Evolutionary conservation across 768 basidiomycete genomes (phyloP).

Genomic region (Steccherinum ochraceum): DNA sequence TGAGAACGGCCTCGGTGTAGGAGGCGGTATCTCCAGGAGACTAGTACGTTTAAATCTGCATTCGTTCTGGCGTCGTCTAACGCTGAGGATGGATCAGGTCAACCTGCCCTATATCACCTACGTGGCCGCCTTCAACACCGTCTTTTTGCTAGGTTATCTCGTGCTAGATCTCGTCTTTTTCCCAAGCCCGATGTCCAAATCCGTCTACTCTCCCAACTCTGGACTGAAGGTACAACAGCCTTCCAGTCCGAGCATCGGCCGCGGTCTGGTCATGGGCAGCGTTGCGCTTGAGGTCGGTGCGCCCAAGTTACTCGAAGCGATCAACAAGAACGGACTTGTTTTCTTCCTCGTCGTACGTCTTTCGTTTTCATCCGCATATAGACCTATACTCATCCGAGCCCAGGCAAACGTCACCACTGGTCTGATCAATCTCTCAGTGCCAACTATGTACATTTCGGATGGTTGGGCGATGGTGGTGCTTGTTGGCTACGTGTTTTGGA

Average conservation of each 20-base stretch:
- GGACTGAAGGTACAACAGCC: slow-evolving; percentile 25
- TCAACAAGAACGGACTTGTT: slow-evolving; percentile 75
- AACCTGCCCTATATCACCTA: slow-evolving; percentile 88
- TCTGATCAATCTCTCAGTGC: slow-evolving; percentile 68
- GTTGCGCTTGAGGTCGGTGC: slow-evolving; percentile 21
- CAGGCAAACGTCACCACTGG: slow-evolving; percentile 90
- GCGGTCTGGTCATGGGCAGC: neutral
- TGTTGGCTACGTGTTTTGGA: slow-evolving; percentile 46
- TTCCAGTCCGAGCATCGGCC: neutral
- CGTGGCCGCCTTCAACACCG: slow-evolving; percentile 83
- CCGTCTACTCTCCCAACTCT: slow-evolving; percentile 28
- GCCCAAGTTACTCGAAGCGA: slow-evolving; percentile 61
- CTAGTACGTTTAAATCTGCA: slow-evolving; percentile 39
- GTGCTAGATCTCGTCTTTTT: slow-evolving; percentile 68
- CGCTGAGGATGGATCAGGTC: slow-evolving; percentile 42
- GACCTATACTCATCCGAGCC: neutral
- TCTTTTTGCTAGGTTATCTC: slow-evolving; percentile 78
- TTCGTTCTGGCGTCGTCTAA: neutral
- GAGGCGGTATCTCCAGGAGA: slow-evolving; percentile 48
- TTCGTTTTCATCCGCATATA: neutral
- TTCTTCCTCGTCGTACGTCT: slow-evolving; percentile 75
- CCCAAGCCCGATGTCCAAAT: slow-evolving; percentile 32
- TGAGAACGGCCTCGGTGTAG: slow-evolving; percentile 25
- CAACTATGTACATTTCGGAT: slow-evolving; percentile 73
- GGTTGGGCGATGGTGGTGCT: slow-evolving; percentile 56